Percentiles rank a stretch among this genome's conserved stretches.
Conservation (phyloP, 192 early-diverging fungal species). For the Cetraspora pellucida region DNA sequence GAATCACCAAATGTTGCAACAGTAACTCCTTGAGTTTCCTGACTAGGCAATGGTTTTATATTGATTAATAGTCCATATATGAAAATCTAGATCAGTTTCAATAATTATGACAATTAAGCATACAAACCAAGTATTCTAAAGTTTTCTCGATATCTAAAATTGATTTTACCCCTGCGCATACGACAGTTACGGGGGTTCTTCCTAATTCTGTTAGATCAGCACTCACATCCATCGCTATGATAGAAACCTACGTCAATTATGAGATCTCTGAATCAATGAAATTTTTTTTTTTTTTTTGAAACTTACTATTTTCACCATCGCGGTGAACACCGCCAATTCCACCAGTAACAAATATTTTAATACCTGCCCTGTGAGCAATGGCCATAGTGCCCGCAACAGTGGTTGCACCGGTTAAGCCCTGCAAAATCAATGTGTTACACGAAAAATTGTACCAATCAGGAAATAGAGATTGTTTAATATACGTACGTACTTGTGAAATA, state of each 20-base stretch:
- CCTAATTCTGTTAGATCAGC: constrained; percentile 93
- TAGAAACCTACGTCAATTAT: background rate
- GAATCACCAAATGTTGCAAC: constrained; percentile 76
- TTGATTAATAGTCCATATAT: too few relatives aligned
- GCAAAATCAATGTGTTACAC: background rate
- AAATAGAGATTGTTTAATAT: background rate
- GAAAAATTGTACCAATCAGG: background rate
- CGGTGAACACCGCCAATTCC: constrained; percentile 95
- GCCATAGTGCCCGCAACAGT: constrained; percentile 93
- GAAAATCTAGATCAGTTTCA: too few relatives aligned
- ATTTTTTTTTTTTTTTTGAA: too few relatives aligned
- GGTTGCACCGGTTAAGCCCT: constrained; percentile 77
- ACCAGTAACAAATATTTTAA: constrained; percentile 92
- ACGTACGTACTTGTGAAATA: constrained; percentile 56
- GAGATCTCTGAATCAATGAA: too few relatives aligned
- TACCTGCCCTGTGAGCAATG: constrained; percentile 84
- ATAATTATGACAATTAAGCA: background rate
- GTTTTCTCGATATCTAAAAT: constrained; percentile 93
- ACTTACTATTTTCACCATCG: constrained; percentile 66
- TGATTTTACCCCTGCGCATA: constrained; percentile 96
- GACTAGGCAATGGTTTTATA: background rate
- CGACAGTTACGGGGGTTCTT: constrained; percentile 88
- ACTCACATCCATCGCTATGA: constrained; percentile 77
- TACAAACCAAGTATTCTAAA: constrained; percentile 73
- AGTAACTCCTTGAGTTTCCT: constrained; percentile 92